Evolutionary conservation across 495 filamentous ascomycete genomes (phyloP), one percentile per base, ranked within the genome.

Genomic region (Clohesyomyces aquaticus): DNA sequence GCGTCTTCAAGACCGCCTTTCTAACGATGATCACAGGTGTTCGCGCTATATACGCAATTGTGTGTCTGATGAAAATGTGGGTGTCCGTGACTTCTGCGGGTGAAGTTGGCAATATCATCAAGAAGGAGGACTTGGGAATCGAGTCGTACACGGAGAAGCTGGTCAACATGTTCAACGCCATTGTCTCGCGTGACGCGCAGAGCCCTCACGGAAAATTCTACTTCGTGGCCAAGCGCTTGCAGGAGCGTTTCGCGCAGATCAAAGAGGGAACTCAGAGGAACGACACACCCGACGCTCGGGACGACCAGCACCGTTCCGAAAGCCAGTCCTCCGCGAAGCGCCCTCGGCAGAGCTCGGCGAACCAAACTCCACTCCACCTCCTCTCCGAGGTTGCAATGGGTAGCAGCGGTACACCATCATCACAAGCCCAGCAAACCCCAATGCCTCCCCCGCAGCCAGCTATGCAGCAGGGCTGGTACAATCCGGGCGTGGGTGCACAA

Each of bases 1-100:
- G 27, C 28, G 43, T 43, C 1, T 28, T 23, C 25, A 23, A n/a
- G 35, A 6, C 9, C 27, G 16, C 21, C 16, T 51, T 66, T 11
- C 59, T 59, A 3, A 46, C 12, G 1, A 26, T 27, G 83, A 49
- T 85, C 66, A 38, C 14, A 72, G 69, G 61, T 58, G 89, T 93
- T 43, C 87, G 91, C 14, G 85, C 90, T 41, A 84, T 89, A 27
- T 96, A 94, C 64, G 88, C 91, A 4, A 82, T 88, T 21, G 86
- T 97, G n/a, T 84, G 91, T 18, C 75, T 97, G 18, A 91, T 96
- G 72, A 96, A 95, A 69, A 83, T 96, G 62, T 91, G 91, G 74
- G 89, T 91, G 51, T 86, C 90, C 2, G 87, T 90, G 10, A 85
- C 82, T 12, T 80, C 84, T 11, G 81, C 89, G 0, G 80, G 84